A percentile compares a stretch with the other conserved stretches of the same genome.
Evolutionary conservation across 2,329 filamentous ascomycete species (phyloP).

Genomic region (Berkeleyomyces basicola): DNA sequence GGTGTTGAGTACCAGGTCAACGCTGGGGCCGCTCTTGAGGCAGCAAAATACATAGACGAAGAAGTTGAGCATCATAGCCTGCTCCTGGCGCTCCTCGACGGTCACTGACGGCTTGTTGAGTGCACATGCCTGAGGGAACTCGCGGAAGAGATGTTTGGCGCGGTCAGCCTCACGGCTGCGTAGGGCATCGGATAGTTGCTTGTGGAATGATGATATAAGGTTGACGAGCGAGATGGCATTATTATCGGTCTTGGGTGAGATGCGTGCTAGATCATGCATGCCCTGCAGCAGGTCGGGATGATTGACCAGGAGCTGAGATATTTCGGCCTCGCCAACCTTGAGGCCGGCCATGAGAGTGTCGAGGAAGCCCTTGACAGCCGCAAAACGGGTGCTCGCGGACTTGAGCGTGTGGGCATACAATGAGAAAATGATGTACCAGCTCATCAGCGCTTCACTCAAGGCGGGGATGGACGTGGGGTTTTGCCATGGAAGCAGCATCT

Average conservation of each 20-base stretch:
- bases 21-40: constrained; percentile 16
- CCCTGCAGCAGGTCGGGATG: neutral
- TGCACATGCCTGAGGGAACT: constrained; percentile 7
- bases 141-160: constrained; percentile 3
- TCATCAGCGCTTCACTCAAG: constrained; percentile 5
- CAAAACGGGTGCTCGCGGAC: neutral
- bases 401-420: neutral
- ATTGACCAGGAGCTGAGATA: neutral
- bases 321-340: neutral
- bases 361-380: constrained; percentile 5
- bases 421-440: constrained; percentile 11
- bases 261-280: neutral
- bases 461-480: neutral
- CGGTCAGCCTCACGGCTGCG: constrained; percentile 1
- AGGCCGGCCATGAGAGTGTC: constrained; percentile 9
- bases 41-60: constrained; percentile 27
- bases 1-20: constrained; percentile 22
- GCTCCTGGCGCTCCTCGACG: neutral
- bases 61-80: constrained; percentile 23
- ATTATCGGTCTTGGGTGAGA: neutral
- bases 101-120: neutral
- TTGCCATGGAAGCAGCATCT: constrained; percentile 3
- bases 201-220: constrained; percentile 2
- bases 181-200: constrained; percentile 7
- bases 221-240: neutral